A percentile compares a stretch with the other conserved stretches of the same genome.
Conservation (phyloP, 176 grass and related monocot species). For the Zizania latifolia region DNA sequence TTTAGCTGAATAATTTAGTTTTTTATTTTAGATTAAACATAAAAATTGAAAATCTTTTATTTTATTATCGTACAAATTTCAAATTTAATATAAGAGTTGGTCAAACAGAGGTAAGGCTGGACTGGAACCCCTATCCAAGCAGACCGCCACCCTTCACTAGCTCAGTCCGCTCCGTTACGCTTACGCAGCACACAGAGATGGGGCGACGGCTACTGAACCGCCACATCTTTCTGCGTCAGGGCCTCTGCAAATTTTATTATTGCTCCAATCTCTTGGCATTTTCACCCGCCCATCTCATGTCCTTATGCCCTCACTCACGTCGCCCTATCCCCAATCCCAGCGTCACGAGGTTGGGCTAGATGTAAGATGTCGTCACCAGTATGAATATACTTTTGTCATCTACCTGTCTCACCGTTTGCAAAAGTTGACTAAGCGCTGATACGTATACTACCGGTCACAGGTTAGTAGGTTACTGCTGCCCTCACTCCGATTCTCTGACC, state of each 20-base stretch:
- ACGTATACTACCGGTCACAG: too few relatives aligned
- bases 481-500: constrained; percentile 18
- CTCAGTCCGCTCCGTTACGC: neutral
- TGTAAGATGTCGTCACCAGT: neutral
- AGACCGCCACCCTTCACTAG: neutral
- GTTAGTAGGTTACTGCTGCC: neutral
- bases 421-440: constrained; percentile 21
- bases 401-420: neutral
- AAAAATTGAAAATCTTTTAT: too few relatives aligned
- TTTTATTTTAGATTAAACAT: too few relatives aligned
- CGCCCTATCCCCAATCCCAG: neutral
- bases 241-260: constrained; percentile 12
- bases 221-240: constrained; percentile 29
- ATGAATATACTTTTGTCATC: constrained; percentile 38
- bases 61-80: too few relatives aligned
- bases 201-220: neutral
- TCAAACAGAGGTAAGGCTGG: constrained; percentile 46
- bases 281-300: constrained; percentile 30
- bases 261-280: constrained; percentile 15
- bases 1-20: too few relatives aligned
- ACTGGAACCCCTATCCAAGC: constrained; percentile 27
- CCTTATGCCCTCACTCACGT: constrained; percentile 28
- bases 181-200: neutral
- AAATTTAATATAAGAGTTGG: too few relatives aligned
- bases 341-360: neutral